These are phyloP conservation scores for Chaetothyriales sp. DNA, from an alignment of 2,329 filamentous ascomycete species.

Conservation along the genomic window DNA sequence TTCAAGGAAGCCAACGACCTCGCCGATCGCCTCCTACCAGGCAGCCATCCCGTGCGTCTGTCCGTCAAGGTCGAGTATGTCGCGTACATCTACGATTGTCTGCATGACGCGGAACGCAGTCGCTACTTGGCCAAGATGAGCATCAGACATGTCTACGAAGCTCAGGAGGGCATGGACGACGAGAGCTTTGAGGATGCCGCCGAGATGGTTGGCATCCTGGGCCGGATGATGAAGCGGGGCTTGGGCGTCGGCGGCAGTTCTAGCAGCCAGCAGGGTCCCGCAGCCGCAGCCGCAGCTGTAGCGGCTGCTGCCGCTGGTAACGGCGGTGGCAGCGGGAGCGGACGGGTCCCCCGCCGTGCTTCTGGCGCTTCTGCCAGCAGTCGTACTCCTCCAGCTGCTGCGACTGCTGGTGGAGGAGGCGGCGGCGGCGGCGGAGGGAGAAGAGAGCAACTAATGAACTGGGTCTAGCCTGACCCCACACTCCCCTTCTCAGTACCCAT, in stretches of 20 bases:
- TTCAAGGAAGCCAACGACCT: constrained; percentile 66
- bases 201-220: constrained; percentile 70
- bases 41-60: constrained; percentile 76
- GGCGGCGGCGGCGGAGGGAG: neutral
- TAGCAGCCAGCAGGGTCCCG: constrained; percentile 8
- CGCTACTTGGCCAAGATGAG: constrained; percentile 65
- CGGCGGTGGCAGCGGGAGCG: too few species aligned
- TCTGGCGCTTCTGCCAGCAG: neutral
- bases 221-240: constrained; percentile 76
- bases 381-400: neutral
- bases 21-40: constrained; percentile 63
- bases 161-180: constrained; percentile 83
- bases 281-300: neutral
- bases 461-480: neutral
- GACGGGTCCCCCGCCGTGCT: neutral
- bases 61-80: constrained; percentile 86
- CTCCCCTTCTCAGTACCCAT: neutral
- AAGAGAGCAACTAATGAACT: neutral
- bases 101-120: constrained; percentile 65
- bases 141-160: constrained; percentile 82
- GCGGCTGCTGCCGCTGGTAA: neutral
- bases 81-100: constrained; percentile 86
- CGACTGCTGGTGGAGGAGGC: neutral
- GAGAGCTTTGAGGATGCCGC: constrained; percentile 90
- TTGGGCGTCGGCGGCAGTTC: constrained; percentile 24